phyloP scores from a whole-genome alignment of 352 stramenopile species.

The Phytophthora ramorum region DNA sequence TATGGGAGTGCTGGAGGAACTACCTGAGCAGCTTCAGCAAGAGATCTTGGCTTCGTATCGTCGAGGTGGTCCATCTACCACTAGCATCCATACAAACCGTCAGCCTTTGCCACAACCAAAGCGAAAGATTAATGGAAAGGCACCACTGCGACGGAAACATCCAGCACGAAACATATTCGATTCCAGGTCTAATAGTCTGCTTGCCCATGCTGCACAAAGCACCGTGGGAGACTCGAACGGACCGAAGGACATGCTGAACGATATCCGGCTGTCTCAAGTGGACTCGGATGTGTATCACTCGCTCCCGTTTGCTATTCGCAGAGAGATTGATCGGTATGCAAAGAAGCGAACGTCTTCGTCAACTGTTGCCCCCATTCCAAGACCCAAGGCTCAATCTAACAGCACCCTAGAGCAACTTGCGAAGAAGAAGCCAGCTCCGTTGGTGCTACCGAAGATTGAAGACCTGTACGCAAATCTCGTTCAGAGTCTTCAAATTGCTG shows the following conservation, averaged over 20 bases:
- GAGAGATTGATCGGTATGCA: constrained; percentile 72
- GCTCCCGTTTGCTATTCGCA: constrained; percentile 68
- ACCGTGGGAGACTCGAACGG: not conserved
- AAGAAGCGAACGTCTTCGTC: constrained; percentile 49
- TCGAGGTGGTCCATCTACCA: constrained; percentile 2
- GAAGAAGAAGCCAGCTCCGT: constrained; percentile 9
- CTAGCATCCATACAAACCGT: constrained; percentile 2
- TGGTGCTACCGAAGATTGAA: constrained; percentile 57
- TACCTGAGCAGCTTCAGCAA: constrained; percentile 57
- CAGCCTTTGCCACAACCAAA: constrained; percentile 15
- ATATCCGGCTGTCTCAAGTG: constrained; percentile 82
- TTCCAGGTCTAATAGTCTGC: constrained; percentile 27
- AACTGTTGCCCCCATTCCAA: constrained; percentile 20
- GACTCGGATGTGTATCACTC: constrained; percentile 80
- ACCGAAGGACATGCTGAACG: constrained; percentile 54
- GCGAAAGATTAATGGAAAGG: constrained; percentile 40
- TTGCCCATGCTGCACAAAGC: constrained; percentile 9
- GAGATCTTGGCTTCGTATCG: constrained; percentile 64
- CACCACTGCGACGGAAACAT: constrained; percentile 27
- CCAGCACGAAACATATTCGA: constrained; percentile 45
- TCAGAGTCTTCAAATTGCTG: constrained; percentile 20
- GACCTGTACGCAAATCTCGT: constrained; percentile 49
- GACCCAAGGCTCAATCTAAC: constrained; percentile 1
- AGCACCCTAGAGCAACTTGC: constrained; percentile 11
- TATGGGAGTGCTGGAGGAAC: constrained; percentile 61